Percentiles rank a stretch among this genome's conserved stretches.
Evolutionary conservation across 108 stramenopile genomes (phyloP).

Genomic region (Nitzschia inconspicua): DNA sequence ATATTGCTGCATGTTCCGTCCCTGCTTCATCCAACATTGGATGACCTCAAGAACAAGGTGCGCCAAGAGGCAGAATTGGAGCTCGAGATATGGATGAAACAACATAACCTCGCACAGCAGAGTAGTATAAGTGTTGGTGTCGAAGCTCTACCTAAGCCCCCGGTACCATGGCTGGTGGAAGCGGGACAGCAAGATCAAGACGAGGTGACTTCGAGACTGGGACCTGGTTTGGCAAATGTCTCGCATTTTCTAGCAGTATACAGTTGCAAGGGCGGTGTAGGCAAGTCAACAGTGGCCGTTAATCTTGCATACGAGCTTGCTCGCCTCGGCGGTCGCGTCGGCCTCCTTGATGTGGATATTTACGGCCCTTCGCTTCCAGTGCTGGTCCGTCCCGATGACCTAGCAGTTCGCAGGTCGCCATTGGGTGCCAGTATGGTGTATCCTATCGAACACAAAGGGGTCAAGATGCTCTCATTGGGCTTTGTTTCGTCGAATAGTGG

Average conservation of each 20-base stretch:
- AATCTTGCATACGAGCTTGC: slow-evolving; percentile 97
- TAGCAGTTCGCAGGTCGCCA: slow-evolving; percentile 61
- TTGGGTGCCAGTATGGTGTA: slow-evolving; percentile 70
- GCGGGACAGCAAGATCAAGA: slow-evolving; percentile 14
- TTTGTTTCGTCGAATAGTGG: slow-evolving; percentile 83
- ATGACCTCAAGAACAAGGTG: slow-evolving; percentile 39
- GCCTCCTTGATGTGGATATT: slow-evolving; percentile 96
- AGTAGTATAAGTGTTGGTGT: slow-evolving; percentile 23
- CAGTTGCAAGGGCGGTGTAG: slow-evolving; percentile 97
- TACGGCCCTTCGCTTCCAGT: slow-evolving; percentile 95
- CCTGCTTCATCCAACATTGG: slow-evolving; percentile 59
- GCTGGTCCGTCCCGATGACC: slow-evolving; percentile 75
- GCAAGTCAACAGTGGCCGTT: slow-evolving; percentile 95
- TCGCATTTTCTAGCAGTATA: slow-evolving; percentile 83
- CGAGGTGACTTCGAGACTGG: slow-evolving; percentile 37
- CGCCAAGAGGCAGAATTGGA: slow-evolving; percentile 36
- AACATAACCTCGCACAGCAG: slow-evolving; percentile 11
- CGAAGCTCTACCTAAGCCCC: slow-evolving; percentile 23
- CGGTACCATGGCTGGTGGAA: slow-evolving; percentile 27
- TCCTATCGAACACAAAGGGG: slow-evolving; percentile 81
- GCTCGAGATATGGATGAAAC: slow-evolving; percentile 11
- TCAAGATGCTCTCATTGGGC: slow-evolving; percentile 85
- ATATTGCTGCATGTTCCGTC: slow-evolving; percentile 57
- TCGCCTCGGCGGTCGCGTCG: slow-evolving; percentile 80
- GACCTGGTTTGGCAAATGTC: slow-evolving; percentile 66